These are phyloP conservation scores for Aureobasidium leucospermi DNA, from an alignment of 2,329 filamentous ascomycete species.

Conservation along the genomic window DNA sequence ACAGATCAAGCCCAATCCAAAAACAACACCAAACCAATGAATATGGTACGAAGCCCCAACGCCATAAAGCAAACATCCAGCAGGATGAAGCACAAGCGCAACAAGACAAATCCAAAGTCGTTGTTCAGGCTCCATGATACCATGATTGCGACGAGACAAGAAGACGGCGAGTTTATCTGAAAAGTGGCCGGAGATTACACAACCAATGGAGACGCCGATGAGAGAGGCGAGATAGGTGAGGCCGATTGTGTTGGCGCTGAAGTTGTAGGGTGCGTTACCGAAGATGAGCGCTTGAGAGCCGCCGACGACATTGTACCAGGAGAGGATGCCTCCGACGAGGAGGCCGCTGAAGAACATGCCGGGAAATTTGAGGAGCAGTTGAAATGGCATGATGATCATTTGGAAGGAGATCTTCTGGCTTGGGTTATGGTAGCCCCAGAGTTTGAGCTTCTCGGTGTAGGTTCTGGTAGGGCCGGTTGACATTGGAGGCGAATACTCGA, in stretches of 20 bases:
- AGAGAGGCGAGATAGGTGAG: conserved; percentile 26
- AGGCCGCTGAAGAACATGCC: conserved; percentile 12
- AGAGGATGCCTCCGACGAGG: conserved; percentile 10
- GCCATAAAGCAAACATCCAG: conserved; percentile 31
- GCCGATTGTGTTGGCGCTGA: conserved; percentile 27
- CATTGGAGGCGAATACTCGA: no score
- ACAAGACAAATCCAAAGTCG: conserved; percentile 33
- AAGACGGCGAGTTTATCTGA: conserved; percentile 33
- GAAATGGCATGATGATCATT: conserved; percentile 9
- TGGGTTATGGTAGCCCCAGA: conserved; percentile 18
- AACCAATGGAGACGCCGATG: conserved; percentile 20
- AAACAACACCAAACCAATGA: no score
- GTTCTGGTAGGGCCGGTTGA: no score
- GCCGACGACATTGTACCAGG: conserved; percentile 15
- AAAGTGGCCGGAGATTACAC: conserved; percentile 30
- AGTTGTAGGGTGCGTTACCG: conserved; percentile 29
- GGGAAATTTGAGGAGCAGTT: not conserved
- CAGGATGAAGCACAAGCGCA: conserved; percentile 30
- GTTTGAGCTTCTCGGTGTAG: conserved; percentile 16
- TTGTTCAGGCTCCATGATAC: conserved; percentile 35
- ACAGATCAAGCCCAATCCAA: no score
- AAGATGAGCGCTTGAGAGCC: conserved; percentile 9
- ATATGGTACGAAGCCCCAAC: conserved; percentile 20
- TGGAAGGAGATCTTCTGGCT: conserved; percentile 19
- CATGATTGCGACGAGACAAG: conserved; percentile 35